Conservation (phyloP, 139 green algal genomes). For the Asterochloris sp. region DNA sequence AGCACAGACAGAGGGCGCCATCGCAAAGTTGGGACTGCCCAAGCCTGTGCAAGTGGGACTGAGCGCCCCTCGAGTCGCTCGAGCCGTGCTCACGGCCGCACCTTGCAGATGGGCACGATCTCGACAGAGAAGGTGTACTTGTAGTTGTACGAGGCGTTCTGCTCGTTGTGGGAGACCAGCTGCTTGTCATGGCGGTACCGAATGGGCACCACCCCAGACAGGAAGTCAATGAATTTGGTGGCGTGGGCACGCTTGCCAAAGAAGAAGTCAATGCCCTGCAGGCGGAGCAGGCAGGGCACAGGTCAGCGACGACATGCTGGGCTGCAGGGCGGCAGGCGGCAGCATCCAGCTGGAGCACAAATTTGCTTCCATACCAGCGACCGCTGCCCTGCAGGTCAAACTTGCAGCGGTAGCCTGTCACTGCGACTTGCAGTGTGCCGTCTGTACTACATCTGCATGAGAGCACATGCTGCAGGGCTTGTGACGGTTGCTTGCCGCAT, state of each 20-base stretch:
- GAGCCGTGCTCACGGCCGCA: neutral
- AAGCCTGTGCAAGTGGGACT: no score
- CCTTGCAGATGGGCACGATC: constrained; percentile 91
- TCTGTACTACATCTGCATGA: no score
- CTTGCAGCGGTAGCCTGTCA: no score
- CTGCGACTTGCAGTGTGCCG: no score
- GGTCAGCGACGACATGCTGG: neutral
- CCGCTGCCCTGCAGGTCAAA: no score
- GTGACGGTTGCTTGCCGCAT: no score
- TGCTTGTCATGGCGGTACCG: constrained; percentile 89
- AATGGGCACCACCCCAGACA: constrained; percentile 69
- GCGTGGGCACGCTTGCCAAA: constrained; percentile 82
- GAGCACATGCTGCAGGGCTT: no score
- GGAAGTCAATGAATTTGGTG: constrained; percentile 95
- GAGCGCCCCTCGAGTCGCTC: no score
- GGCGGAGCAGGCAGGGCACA: neutral
- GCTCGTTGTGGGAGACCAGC: constrained; percentile 93
- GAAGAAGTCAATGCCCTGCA: constrained; percentile 93
- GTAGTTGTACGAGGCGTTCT: constrained; percentile 97
- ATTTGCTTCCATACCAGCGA: neutral
- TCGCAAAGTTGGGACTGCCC: no score
- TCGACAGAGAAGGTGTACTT: constrained; percentile 98
- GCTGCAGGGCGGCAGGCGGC: no score
- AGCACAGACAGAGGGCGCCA: no score
- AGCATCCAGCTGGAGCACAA: neutral